phyloP scores from a whole-genome alignment of 148 eudicot genomes.

The Camellia granthamiana region DNA sequence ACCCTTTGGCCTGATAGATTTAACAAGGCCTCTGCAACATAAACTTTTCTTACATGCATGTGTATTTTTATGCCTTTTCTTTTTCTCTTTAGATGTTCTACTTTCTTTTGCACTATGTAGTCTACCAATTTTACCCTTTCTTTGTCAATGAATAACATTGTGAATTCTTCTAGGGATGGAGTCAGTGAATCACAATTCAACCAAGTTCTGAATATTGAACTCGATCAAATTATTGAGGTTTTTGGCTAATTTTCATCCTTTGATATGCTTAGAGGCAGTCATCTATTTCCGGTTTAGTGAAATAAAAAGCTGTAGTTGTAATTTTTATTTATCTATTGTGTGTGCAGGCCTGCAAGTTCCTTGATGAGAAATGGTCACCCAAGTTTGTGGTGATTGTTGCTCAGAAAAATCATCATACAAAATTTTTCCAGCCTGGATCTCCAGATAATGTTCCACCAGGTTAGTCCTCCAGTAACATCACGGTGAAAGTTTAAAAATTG shows the following conservation, averaged over 20 bases:
- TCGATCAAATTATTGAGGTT: conserved; percentile 85
- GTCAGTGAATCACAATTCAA: conserved; percentile 88
- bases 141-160: neutral
- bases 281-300: neutral
- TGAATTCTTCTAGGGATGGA: conserved; percentile 56
- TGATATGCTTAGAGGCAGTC: neutral
- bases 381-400: conserved; percentile 81
- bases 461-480: conserved; percentile 19
- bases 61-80: neutral
- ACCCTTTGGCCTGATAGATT: neutral
- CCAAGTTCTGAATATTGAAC: conserved; percentile 85
- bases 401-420: conserved; percentile 90
- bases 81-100: neutral
- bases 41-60: neutral
- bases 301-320: neutral
- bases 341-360: conserved; percentile 69
- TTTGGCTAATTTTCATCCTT: neutral
- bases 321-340: neutral
- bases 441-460: conserved; percentile 96
- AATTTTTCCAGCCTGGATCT: conserved; percentile 67
- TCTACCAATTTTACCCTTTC: too few species aligned
- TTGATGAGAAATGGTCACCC: conserved; percentile 83
- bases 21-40: neutral
- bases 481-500: neutral
- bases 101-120: neutral